Percentiles rank a stretch among this genome's conserved stretches.
Evolutionary conservation across 495 filamentous ascomycete genomes (phyloP).

Genomic region (Annulohypoxylon maeteangense): DNA sequence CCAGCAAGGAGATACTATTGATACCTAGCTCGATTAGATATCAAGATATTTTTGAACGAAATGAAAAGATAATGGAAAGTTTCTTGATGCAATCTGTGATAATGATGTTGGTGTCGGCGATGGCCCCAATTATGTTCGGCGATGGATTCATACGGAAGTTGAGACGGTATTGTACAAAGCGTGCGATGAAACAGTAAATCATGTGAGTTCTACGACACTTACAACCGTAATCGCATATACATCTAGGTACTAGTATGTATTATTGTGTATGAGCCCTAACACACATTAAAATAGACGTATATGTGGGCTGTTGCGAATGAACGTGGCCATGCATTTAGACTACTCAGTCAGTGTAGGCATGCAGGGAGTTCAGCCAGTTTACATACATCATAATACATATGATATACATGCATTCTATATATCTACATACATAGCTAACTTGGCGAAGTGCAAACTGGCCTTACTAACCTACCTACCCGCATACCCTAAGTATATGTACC

Average conservation of each 20-base stretch:
- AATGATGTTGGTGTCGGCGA: not conserved
- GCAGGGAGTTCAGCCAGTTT: not conserved
- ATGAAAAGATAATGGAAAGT: not conserved
- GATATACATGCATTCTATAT: not conserved
- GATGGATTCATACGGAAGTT: not conserved
- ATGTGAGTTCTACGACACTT: not conserved
- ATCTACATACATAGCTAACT: not conserved
- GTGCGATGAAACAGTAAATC: not conserved
- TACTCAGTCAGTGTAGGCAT: not conserved
- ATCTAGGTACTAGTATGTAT: not conserved
- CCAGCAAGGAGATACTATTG: not conserved
- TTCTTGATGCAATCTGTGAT: not conserved
- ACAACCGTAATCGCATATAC: not conserved
- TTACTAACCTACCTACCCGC: no score
- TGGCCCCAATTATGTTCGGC: not conserved
- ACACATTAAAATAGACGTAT: not conserved
- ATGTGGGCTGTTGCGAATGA: not conserved
- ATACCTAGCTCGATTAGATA: not conserved
- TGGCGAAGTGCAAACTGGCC: not conserved
- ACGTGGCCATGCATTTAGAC: not conserved
- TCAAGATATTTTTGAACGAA: not conserved
- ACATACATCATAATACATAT: not conserved
- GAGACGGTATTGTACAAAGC: not conserved
- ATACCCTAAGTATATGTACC: not conserved
- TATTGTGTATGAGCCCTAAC: not conserved